phyloP scores from a whole-genome alignment of 73 alveolate genomes.

The Paramecium octaurelia region DNA sequence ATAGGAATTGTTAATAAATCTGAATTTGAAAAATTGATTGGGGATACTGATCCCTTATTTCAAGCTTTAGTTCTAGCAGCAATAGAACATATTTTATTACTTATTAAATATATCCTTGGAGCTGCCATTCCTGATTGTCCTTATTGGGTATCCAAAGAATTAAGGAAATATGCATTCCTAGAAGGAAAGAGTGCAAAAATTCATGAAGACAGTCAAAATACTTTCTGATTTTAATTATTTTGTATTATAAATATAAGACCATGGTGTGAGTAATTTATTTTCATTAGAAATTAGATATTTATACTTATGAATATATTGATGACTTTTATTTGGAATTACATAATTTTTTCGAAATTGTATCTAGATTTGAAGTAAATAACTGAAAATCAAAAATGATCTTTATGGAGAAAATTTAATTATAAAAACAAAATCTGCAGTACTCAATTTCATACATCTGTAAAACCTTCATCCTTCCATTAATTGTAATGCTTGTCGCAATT shows the following conservation, averaged over 20 bases:
- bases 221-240: background rate
- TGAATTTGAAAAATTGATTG: conserved; percentile 13
- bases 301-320: background rate
- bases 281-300: background rate
- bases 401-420: background rate
- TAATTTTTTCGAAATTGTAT: background rate
- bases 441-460: conserved; percentile 61
- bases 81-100: background rate
- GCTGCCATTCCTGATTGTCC: conserved; percentile 34
- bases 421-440: background rate
- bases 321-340: too few species aligned
- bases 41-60: background rate
- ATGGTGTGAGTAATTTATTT: background rate
- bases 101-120: conserved; percentile 26
- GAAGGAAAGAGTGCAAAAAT: background rate
- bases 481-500: conserved; percentile 71
- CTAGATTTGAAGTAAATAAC: background rate
- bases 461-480: conserved; percentile 76
- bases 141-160: conserved; percentile 21
- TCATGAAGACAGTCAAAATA: background rate
- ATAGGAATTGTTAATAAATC: conserved; percentile 3
- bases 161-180: background rate
- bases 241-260: background rate
- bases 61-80: background rate
- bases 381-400: background rate